phyloP scores from a whole-genome alignment of 176 grass and related monocot species.

The Pontederia crassipes region DNA sequence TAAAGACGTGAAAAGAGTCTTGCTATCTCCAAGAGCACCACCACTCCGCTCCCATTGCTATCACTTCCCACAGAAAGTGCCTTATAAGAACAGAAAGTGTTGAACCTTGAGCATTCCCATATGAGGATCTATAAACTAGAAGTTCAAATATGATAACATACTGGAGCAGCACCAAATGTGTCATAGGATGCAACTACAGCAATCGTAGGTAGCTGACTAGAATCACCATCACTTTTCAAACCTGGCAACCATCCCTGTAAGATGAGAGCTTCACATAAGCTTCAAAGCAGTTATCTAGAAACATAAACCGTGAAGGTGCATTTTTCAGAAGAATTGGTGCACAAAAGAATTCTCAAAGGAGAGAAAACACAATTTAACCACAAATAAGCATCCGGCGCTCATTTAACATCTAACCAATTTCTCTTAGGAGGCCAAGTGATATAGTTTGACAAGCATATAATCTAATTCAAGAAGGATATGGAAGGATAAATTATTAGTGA shows the following conservation, averaged over 20 bases:
- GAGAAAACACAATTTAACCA: no score
- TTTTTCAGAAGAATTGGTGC: no score
- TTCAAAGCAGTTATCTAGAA: background rate
- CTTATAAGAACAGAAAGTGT: conserved; percentile 34
- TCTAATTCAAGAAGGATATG: no score
- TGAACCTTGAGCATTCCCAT: conserved; percentile 15
- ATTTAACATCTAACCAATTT: no score
- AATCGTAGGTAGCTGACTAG: conserved; percentile 88
- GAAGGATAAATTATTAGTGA: no score
- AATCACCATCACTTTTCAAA: conserved; percentile 56
- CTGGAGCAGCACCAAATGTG: conserved; percentile 92
- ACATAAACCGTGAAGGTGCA: no score
- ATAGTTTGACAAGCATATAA: no score
- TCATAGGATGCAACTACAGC: conserved; percentile 98
- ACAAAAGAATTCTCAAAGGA: no score
- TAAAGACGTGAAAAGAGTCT: conserved; percentile 79
- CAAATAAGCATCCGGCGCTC: no score
- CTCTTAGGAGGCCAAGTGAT: no score
- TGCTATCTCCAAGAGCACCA: conserved; percentile 84
- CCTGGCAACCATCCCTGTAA: conserved; percentile 94
- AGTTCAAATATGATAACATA: conserved; percentile 29
- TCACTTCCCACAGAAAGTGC: conserved; percentile 81
- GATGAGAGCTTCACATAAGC: background rate
- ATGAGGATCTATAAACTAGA: conserved; percentile 9
- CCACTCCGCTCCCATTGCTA: conserved; percentile 93